A percentile compares a stretch with the other conserved stretches of the same genome.
phyloP scores from a whole-genome alignment of 2,329 filamentous ascomycete species.

The Dactylellina leptospora region DNA sequence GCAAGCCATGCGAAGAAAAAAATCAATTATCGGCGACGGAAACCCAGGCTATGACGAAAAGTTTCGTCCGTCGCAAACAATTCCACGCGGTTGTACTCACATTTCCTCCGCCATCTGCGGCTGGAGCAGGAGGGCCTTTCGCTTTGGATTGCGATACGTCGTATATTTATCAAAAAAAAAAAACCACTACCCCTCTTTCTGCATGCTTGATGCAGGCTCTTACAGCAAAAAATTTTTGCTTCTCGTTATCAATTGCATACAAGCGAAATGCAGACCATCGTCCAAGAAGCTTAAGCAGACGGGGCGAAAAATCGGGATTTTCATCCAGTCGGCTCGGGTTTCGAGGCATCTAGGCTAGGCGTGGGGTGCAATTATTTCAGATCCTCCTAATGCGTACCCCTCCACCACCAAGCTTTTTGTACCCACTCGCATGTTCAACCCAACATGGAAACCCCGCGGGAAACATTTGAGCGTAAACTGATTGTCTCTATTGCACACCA shows the following conservation, averaged over 20 bases:
- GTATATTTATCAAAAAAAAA: slow-evolving; percentile 11
- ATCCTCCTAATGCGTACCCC: slow-evolving; percentile 30
- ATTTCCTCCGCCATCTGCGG: slow-evolving; percentile 23
- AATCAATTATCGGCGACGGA: slow-evolving; percentile 39
- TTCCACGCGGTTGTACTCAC: too few species aligned
- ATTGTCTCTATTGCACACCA: slow-evolving; percentile 17
- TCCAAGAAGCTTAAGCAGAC: slow-evolving; percentile 17
- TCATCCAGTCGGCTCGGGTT: slow-evolving; percentile 35
- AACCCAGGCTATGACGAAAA: slow-evolving; percentile 14
- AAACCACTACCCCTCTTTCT: slow-evolving; percentile 16
- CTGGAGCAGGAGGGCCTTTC: slow-evolving; percentile 12
- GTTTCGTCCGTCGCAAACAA: too few species aligned
- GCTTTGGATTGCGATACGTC: too few species aligned
- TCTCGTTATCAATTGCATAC: slow-evolving; percentile 17
- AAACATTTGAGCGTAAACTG: slow-evolving; percentile 22
- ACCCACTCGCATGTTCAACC: slow-evolving; percentile 29
- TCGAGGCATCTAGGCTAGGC: slow-evolving; percentile 10
- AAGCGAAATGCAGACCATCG: slow-evolving; percentile 20
- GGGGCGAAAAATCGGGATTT: slow-evolving; percentile 43
- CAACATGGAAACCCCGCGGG: slow-evolving; percentile 53
- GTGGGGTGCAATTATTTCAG: slow-evolving; percentile 26
- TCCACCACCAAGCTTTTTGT: slow-evolving; percentile 49
- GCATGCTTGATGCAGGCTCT: slow-evolving; percentile 15
- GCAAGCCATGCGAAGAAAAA: slow-evolving; percentile 41
- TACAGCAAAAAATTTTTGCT: slow-evolving; percentile 17